A percentile compares a stretch with the other conserved stretches of the same genome.
Evolutionary conservation across 192 early-diverging fungal genomes (phyloP).

Genomic region (Entomortierella parvispora): DNA sequence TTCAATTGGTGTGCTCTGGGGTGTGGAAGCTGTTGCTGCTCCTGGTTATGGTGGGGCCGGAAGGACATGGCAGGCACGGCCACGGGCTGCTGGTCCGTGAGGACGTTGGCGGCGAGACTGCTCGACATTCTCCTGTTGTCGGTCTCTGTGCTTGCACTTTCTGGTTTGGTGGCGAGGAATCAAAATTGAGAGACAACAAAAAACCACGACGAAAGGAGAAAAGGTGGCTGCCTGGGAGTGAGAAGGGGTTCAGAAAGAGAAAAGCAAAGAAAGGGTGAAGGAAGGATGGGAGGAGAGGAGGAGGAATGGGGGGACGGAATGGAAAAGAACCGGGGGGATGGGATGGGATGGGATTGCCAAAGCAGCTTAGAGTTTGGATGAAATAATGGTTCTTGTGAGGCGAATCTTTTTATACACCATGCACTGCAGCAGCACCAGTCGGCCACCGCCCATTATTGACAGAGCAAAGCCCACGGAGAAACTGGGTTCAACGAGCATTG

Average conservation of each 20-base stretch:
- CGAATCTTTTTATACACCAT: too few relatives aligned
- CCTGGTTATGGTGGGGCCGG: conserved; percentile 22
- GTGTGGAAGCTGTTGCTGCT: conserved; percentile 3
- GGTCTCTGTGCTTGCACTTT: neutral
- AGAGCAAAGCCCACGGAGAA: too few relatives aligned
- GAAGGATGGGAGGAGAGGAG: neutral
- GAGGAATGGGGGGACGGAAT: neutral
- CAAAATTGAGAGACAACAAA: neutral
- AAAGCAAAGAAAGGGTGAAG: conserved; percentile 2
- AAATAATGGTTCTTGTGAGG: neutral
- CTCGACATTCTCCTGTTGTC: neutral
- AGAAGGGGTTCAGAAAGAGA: neutral
- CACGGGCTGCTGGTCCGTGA: conserved; percentile 5
- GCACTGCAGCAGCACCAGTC: too few relatives aligned
- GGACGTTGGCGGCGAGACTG: neutral
- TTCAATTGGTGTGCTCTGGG: conserved; percentile 46
- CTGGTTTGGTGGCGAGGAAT: neutral
- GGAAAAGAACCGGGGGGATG: too few relatives aligned
- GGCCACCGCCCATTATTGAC: too few relatives aligned
- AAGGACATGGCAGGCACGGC: conserved; percentile 33
- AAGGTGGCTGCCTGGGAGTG: conserved; percentile 4
- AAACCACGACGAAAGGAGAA: neutral
- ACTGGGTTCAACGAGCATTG: too few relatives aligned
- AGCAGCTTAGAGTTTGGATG: too few relatives aligned
- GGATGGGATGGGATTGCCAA: too few relatives aligned